Evolutionary conservation across 805 yeast species (phyloP), one percentile per base, ranked within the genome.

Genomic region (Ogataea salicorniae): DNA sequence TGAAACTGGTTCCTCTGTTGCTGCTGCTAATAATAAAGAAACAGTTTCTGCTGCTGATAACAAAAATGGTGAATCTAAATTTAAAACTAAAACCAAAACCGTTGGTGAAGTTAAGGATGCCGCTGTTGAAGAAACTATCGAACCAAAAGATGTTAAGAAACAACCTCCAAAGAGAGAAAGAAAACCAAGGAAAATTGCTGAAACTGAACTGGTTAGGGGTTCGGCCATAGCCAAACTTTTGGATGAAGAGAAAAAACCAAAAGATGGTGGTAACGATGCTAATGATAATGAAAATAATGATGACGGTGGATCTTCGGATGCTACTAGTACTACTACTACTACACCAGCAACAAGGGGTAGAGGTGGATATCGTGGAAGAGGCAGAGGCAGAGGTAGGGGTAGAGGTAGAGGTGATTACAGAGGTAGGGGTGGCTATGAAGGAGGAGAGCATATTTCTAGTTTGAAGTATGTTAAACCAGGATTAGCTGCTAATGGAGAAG

Each of bases 381-480:
- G 41, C 14, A 23, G 26, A 11, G 38, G 43, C 14, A 40, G 58
- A 36, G 53, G 58, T 9, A 34, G 54, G 17, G 55, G 54, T 15
- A 39, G 49, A 23, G 50, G 53, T 33, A 34, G 54, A 11, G 49
- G 51, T n/a, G 39, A 43, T 11, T 38, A 43, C 5, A 43, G 52
- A 43, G 49, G 51, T 11, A 43, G 56, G 20, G 42, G 46, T 6
- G 52, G 52, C 1, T 34, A 50, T 17, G 42, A 51, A 13, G 47
- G 57, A 26, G 46, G 46, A 5, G 47, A 44, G 11, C 20, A 33
- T 14, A 16, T 45, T 9, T 35, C 40, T 5, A 54, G 54, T 34
- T 44, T 52, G 34, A 58, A 58, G 20, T 60, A 59, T 36, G 56
- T 59, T 26, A 60, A 59, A 45, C 63, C 63, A 4, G 63, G 61